Conservation (phyloP, 2,329 filamentous ascomycete genomes). For the Alternaria viburni region DNA sequence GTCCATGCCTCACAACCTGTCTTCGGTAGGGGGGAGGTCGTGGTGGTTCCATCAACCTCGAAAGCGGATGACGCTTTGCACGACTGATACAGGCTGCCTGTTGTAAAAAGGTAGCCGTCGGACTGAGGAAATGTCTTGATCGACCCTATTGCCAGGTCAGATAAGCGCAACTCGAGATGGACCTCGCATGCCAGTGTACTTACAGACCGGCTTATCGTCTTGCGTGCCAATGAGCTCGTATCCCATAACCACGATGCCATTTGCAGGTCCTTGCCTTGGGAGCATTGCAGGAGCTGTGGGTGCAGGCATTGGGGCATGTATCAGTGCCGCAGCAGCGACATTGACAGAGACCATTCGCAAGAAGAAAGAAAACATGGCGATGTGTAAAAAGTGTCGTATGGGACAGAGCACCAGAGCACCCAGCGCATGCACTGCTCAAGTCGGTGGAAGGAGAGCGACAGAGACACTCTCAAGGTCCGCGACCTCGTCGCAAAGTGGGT, state of each 20-base stretch:
- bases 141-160: neutral
- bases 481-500: neutral
- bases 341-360: neutral
- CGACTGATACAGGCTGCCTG: neutral
- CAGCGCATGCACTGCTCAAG: neutral
- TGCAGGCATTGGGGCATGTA: neutral
- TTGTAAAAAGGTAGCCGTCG: constrained; percentile 4
- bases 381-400: neutral
- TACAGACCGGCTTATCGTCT: neutral
- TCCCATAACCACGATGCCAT: neutral
- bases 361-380: neutral
- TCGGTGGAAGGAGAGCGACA: neutral
- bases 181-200: neutral
- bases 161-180: neutral
- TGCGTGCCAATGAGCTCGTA: neutral
- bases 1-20: constrained; percentile 3
- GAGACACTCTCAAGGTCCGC: neutral
- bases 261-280: neutral
- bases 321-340: neutral
- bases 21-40: neutral
- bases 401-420: too few relatives aligned
- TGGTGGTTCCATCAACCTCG: neutral
- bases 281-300: constrained; percentile 1
- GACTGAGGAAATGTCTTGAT: neutral
- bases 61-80: neutral